Base-by-base conservation (phyloP, 768 basidiomycete species). In the Lanmaoa rubissima region DNA sequence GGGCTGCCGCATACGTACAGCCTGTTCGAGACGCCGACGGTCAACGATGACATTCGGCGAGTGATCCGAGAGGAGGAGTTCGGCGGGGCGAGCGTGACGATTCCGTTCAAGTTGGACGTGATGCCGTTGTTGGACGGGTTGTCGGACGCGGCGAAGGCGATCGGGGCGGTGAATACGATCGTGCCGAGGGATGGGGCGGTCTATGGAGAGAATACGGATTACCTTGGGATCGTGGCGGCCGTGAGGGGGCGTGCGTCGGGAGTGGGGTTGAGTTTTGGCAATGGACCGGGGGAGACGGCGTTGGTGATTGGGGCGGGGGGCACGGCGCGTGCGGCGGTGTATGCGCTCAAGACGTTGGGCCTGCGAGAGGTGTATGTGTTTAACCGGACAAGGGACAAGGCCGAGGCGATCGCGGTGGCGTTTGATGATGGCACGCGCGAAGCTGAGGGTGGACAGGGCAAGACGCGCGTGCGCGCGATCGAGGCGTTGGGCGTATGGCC, bases 81-180 rank as follows among this genome's bases (percentile, higher is more conserved):
- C 69, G 96, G 97, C 9, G 97, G 97, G 0, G 97, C 94, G 16
- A 93, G 91, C 5, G 94, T 98, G 28, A 99, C 97, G 19, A 98
- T 98, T 61, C 97, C 97, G 2, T 87, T 88, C 79, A 99, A 99
- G 74, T 77, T 96, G 39, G 90, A 92, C 58, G 79, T 98, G 60
- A 92, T 98, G 47, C 84, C 89, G 1, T 76, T 90, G 6, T 82
- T 99, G 49, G 90, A 95, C 66, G 74, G 76, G 51, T 73, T 98
- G 41, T 90, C 94, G 0, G 83, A 85, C 0, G 86, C 93, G 21
- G 97, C 94, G 1, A 76, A 84, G 62, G 77, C 82, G 4, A 94
- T 99, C 57, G 97, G 97, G 0, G 97, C 97, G 0, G 92, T 98
- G 61, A 98, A 99, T 72, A 98, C 95, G 43, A 82, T 98, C 70